Evolutionary conservation across 352 stramenopile species (phyloP), one percentile per base, ranked within the genome.

Genomic region (Globisporangium emineosum): DNA sequence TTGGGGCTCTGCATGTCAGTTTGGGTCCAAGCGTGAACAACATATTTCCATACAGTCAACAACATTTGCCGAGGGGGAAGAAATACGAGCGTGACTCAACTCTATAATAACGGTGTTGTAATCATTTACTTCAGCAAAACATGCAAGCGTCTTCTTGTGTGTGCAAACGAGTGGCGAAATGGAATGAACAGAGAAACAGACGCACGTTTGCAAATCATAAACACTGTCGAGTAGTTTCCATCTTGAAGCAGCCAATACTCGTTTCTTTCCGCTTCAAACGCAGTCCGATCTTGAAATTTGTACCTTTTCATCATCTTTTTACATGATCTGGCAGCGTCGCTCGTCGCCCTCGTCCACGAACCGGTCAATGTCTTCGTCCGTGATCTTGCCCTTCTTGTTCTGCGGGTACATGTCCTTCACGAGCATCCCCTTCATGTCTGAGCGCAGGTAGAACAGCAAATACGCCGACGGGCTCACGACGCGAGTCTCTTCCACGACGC

Each of bases 371-470:
- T 96, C 88, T 70, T 94, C 86, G 42, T 96, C 88, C 5, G 88
- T 96, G 68, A 96, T 94, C 62, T 84, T 85, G 52, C 78, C 74
- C 55, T 91, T 90, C 67, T 88, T 91, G 68, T 93, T 96, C 42
- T 83, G 83, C 19, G 87, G 87, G 62, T 91, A 97, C 54, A 97
- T 64, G 53, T 92, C 87, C 64, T 92, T 90, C 12, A 96, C 85
- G 12, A 88, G 66, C 30, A 87, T 75, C 55, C 74, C 76, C 60
- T 93, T 84, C 78, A 97, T 93, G 68, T 97, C 90, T 6, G 89
- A 94, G 37, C 89, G 83, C 40, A 97, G 65, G 68, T 97, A 98
- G 65, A 98, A 98, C 8, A 98, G 79, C 66, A 98, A 74, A 72
- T 98, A 98, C 25, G 91, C 89, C 1, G 88, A 91, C 32, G 86